Evolutionary conservation across 495 filamentous ascomycete genomes (phyloP), one percentile per base, ranked within the genome.

Genomic region (Amniculicola lignicola): DNA sequence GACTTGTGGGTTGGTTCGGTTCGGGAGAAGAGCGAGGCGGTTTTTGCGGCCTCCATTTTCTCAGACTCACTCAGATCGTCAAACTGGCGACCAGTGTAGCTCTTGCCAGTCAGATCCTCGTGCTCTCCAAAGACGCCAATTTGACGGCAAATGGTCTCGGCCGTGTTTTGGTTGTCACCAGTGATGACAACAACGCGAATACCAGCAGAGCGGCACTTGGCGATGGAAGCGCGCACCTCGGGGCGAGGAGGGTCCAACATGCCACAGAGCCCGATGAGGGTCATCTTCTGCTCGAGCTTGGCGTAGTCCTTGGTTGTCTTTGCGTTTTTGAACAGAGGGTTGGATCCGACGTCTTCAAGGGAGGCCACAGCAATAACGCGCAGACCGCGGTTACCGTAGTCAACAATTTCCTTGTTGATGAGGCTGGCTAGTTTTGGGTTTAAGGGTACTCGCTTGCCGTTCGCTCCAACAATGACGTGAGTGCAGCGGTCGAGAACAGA

Each of bases 171-270:
- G 70, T 95, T 97, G 72, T 99, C 94, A 61, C 94, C 94, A 25
- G 94, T 99, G 67, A 99, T 95, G 40, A 99, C 94, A 63, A 99
- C 86, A 28, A 99, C 91, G 29, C 94, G 86, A 62, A 99, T 96
- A 58, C 94, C 94, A 60, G 94, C 94, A 51, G 87, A 83, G 61
- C 83, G 86, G 70, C 94, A 97, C 70, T 90, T 88, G 64, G 77
- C 77, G 66, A 99, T 95, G 21, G 93, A 89, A 36, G 75, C 79
- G 37, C 85, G 78, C 16, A 96, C 94, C 70, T 99, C 94, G n/a
- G 88, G 86, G 40, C 94, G 90, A 65, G 94, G 93, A 39, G 94
- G 94, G 69, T 99, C 94, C 59, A 96, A 79, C 94, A 99, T 99
- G 57, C 86, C 90, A 57, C 95, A 87, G 40, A 99, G 84, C 52